Percentiles rank a stretch among this genome's conserved stretches.
Evolutionary conservation across 768 basidiomycete species (phyloP).

Genomic region (Serendipita vermifera): DNA sequence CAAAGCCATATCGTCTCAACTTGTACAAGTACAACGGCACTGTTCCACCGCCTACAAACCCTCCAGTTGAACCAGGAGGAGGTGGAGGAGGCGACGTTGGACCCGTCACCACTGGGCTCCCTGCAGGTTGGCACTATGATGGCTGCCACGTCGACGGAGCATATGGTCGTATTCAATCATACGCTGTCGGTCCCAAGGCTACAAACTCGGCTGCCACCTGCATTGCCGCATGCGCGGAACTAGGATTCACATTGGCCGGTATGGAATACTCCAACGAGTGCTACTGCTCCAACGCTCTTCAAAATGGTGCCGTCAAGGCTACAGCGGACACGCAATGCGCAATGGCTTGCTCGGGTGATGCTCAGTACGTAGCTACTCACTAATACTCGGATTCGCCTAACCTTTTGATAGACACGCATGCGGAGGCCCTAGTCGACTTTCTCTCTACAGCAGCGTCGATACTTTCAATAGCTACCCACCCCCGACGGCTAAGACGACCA

Average conservation of each 20-base stretch:
- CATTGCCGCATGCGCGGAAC: constrained; percentile 39
- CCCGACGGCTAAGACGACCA: constrained; percentile 41
- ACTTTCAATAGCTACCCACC: constrained; percentile 45
- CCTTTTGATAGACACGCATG: constrained; percentile 42
- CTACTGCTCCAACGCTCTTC: constrained; percentile 19
- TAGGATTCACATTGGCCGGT: constrained; percentile 54
- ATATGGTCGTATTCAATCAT: constrained; percentile 46
- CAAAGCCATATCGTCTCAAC: constrained; percentile 50
- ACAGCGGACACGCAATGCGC: constrained; percentile 39
- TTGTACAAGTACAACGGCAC: constrained; percentile 60
- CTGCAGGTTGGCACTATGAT: constrained; percentile 43
- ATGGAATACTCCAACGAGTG: constrained; percentile 47
- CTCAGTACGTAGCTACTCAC: constrained; percentile 33
- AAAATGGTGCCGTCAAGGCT: not conserved
- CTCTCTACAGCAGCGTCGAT: constrained; percentile 45
- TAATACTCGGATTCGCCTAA: not conserved
- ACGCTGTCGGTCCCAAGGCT: constrained; percentile 27
- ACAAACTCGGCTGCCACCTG: constrained; percentile 50
- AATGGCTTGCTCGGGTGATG: constrained; percentile 60
- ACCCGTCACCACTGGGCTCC: constrained; percentile 41
- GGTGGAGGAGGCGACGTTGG: constrained; percentile 21
- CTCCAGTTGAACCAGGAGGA: constrained; percentile 18
- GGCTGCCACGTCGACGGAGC: constrained; percentile 47
- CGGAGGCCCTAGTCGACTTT: constrained; percentile 60
- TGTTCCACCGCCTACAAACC: constrained; percentile 21